Conservation (phyloP, 2,329 filamentous ascomycete species). For the Colletotrichum kahawae region DNA sequence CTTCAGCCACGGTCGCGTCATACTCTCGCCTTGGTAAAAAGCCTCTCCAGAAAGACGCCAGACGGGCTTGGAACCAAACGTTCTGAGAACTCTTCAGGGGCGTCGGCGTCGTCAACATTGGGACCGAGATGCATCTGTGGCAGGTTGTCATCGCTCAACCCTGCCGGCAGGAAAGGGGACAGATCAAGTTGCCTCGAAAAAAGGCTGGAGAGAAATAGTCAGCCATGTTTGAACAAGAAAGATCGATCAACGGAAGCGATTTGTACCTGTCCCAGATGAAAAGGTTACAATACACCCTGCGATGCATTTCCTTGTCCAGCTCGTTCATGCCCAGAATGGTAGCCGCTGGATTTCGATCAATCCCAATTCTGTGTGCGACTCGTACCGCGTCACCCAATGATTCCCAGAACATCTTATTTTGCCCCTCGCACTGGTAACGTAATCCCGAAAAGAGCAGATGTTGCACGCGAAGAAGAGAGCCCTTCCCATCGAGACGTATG, state of each 20-base stretch:
- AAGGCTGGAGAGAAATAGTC: too few relatives aligned
- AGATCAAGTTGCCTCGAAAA: background rate
- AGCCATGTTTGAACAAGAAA: too few relatives aligned
- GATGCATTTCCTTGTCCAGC: background rate
- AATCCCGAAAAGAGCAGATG: background rate
- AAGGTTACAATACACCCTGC: background rate
- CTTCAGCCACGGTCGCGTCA: background rate
- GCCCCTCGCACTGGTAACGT: background rate
- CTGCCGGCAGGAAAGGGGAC: background rate
- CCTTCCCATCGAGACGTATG: background rate
- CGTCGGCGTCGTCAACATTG: background rate
- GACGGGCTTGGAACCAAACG: background rate
- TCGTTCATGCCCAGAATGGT: background rate
- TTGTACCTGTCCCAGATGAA: background rate
- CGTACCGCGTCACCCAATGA: background rate
- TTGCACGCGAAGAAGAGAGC: background rate
- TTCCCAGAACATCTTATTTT: background rate
- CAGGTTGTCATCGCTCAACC: background rate
- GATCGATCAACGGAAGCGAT: too few relatives aligned
- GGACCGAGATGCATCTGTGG: background rate
- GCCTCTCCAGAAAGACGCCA: background rate
- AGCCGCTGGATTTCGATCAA: background rate
- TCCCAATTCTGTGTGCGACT: background rate
- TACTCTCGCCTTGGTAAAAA: background rate
- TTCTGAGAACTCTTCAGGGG: background rate